These are phyloP conservation scores for Cyclostephanos tholiformis DNA, from an alignment of 108 stramenopile genomes.

Conservation along the genomic window DNA sequence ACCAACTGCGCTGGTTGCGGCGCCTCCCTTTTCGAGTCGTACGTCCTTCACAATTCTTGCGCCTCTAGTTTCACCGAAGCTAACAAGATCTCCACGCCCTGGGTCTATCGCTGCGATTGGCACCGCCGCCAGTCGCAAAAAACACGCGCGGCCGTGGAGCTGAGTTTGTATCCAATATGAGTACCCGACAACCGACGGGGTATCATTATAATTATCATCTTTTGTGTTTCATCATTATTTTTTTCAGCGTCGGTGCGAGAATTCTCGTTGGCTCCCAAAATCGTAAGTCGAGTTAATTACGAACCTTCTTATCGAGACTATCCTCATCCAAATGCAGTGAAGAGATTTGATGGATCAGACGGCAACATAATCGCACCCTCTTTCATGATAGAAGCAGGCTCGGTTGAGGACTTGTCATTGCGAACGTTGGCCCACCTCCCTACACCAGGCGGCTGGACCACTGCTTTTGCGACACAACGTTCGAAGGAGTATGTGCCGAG, in stretches of 20 bases:
- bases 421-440: conserved; percentile 63
- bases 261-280: conserved; percentile 3
- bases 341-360: conserved; percentile 68
- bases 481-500: conserved; percentile 54
- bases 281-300: neutral
- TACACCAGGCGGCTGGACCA: conserved; percentile 29
- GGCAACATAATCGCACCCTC: conserved; percentile 69
- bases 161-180: conserved; percentile 63
- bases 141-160: conserved; percentile 55
- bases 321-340: conserved; percentile 20
- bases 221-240: conserved; percentile 19
- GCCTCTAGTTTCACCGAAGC: conserved; percentile 61
- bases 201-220: no score
- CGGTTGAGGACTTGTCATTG: conserved; percentile 26
- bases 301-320: neutral
- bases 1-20: conserved; percentile 62
- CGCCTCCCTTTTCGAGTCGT: conserved; percentile 52
- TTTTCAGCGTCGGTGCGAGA: conserved; percentile 28
- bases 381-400: conserved; percentile 30
- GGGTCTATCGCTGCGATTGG: conserved; percentile 47
- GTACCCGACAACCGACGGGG: conserved; percentile 40
- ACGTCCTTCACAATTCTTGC: conserved; percentile 66
- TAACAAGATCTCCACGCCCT: conserved; percentile 77
- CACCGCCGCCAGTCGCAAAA: conserved; percentile 39
- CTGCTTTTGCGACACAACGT: no score